Evolutionary conservation across 345 rosid species (phyloP).

Genomic region (Orychophragmus violaceus): DNA sequence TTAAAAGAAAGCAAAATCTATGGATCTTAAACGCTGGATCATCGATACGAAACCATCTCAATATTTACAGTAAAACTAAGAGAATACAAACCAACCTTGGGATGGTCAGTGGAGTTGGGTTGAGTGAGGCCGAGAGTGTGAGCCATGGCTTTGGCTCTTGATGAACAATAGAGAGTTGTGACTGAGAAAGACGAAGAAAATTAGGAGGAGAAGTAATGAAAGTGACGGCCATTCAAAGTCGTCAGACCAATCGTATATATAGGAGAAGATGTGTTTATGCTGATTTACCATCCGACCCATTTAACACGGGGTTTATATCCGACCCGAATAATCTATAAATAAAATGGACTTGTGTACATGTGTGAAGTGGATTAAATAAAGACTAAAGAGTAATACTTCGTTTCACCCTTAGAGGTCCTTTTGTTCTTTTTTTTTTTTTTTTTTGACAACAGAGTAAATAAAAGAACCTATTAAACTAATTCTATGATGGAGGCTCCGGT

Average conservation of each 20-base stretch:
- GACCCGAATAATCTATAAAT: not conserved
- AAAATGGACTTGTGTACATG: no score
- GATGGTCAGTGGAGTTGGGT: slow-evolving; percentile 42
- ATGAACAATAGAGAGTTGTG: slow-evolving; percentile 17
- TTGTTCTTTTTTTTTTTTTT: no score
- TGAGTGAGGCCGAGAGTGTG: slow-evolving; percentile 79
- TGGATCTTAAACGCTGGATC: not conserved
- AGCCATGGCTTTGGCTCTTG: slow-evolving; percentile 37
- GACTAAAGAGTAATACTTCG: no score
- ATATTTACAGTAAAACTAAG: not conserved
- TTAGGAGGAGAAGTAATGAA: not conserved
- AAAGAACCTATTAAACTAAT: no score
- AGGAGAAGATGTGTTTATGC: not conserved
- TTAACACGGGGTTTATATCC: not conserved
- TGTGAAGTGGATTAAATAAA: no score
- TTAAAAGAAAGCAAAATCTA: not conserved
- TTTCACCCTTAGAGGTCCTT: no score
- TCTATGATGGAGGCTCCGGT: no score
- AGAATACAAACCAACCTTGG: slow-evolving; percentile 50
- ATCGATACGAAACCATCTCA: not conserved
- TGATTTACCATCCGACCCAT: not conserved
- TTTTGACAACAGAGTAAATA: no score
- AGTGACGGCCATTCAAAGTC: slow-evolving; percentile 1
- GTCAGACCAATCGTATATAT: not conserved
- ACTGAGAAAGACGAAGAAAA: not conserved